These are phyloP conservation scores for Spergularia azorica DNA, from an alignment of 179 eudicot genomes.

Conservation along the genomic window DNA sequence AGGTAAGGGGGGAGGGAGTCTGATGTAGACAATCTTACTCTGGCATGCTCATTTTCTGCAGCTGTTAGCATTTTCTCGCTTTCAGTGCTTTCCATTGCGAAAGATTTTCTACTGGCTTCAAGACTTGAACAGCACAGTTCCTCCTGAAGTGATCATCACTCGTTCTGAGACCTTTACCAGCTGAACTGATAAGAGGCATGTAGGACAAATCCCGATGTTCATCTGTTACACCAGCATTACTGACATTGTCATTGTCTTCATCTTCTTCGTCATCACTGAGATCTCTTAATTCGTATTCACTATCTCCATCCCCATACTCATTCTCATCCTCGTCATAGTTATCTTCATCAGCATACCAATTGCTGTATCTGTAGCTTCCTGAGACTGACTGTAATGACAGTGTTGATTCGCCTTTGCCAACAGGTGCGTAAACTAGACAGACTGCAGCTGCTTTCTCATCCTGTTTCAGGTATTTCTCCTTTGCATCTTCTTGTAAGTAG, in stretches of 20 bases:
- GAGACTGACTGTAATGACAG: neutral
- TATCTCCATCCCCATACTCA: neutral
- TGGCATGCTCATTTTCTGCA: too few relatives aligned
- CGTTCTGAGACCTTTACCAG: too few relatives aligned
- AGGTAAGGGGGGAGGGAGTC: too few relatives aligned
- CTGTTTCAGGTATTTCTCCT: neutral
- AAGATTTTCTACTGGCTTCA: slow-evolving; percentile 37
- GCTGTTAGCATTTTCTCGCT: slow-evolving; percentile 27
- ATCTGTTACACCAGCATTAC: neutral
- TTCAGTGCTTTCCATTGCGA: slow-evolving; percentile 40
- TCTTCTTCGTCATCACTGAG: slow-evolving; percentile 7
- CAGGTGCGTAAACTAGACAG: neutral
- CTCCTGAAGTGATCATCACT: slow-evolving; percentile 20
- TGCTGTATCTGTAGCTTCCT: slow-evolving; percentile 28
- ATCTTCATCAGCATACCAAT: slow-evolving; percentile 25
- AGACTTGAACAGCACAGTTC: slow-evolving; percentile 29
- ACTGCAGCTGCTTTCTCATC: slow-evolving; percentile 14
- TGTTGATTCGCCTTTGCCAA: neutral
- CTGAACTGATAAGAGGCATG: slow-evolving; percentile 21
- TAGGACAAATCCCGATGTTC: slow-evolving; percentile 10
- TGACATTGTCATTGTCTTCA: too few relatives aligned
- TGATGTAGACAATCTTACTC: too few relatives aligned
- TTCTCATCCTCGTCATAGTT: slow-evolving; percentile 9
- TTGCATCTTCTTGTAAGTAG: slow-evolving; percentile 15
- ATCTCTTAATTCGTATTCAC: slow-evolving; percentile 25